Base-by-base conservation (phyloP, 108 stramenopile species). In the Tribonema minus region DNA sequence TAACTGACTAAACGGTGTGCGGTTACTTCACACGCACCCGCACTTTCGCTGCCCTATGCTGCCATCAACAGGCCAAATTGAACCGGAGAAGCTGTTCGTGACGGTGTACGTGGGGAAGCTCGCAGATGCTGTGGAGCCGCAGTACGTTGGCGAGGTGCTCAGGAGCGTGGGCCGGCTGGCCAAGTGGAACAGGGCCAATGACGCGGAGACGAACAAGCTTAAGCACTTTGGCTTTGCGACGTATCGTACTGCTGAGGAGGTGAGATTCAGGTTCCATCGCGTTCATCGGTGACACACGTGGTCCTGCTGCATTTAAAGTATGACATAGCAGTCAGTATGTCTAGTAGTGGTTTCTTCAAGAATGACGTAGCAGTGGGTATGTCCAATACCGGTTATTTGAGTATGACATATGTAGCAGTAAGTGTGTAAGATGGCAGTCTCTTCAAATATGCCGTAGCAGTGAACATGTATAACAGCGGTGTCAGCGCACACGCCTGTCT, bases 41-140 rank as follows among this genome's bases (percentile, higher is more conserved):
- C n/a, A n/a, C n/a, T n/a, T n/a, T n/a, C n/a, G n/a, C n/a, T n/a
- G n/a, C n/a, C n/a, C n/a, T n/a, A n/a, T n/a, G n/a, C n/a, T n/a
- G n/a, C n/a, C n/a, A n/a, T n/a, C n/a, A n/a, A n/a, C n/a, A n/a
- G n/a, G n/a, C n/a, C n/a, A n/a, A n/a, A n/a, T n/a, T n/a, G n/a
- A n/a, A n/a, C n/a, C n/a, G n/a, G n/a, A n/a, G n/a, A n/a, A n/a
- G n/a, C n/a, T n/a, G n/a, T n/a, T n/a, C n/a, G n/a, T 80, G 30
- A 80, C 76, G 29, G 80, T 81, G 1, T 81, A 77, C 37, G 80
- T 81, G 29, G 80, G 80, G 31, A 81, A 81, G 68, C 76, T 81
- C 0, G 68, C 67, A 37, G 23, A 58, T 27, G 76, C 69, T 41
- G 68, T 58, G 3, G 46, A 77, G 54, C 69, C 76, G 68, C 29